These are phyloP conservation scores for Microcyclospora tardicrescens DNA, from an alignment of 2,329 filamentous ascomycete genomes.

Conservation along the genomic window DNA sequence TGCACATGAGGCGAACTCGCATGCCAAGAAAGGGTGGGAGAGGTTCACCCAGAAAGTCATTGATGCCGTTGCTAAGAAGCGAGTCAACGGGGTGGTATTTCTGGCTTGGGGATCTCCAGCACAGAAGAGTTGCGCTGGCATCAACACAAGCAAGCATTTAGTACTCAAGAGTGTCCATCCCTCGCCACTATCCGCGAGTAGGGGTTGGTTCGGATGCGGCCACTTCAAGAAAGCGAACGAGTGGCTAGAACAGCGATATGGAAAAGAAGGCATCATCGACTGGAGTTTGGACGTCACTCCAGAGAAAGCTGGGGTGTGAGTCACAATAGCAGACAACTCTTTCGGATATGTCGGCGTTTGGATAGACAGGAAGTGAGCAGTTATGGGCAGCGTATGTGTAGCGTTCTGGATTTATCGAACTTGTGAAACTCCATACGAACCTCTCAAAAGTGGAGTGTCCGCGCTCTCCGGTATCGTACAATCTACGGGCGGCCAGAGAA, in stretches of 20 bases:
- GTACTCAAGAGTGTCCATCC: constrained; percentile 84
- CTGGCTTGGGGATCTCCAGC: constrained; percentile 87
- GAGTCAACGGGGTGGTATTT: constrained; percentile 77
- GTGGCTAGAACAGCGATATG: constrained; percentile 71
- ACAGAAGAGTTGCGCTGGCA: constrained; percentile 59
- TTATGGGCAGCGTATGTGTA: no score
- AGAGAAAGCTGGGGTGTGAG: constrained; percentile 27
- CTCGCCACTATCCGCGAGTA: constrained; percentile 73
- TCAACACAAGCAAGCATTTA: constrained; percentile 62
- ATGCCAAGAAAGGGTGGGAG: constrained; percentile 84
- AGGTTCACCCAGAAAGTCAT: constrained; percentile 83
- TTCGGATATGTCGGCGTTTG: no score
- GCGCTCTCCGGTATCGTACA: no score
- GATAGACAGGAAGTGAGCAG: no score
- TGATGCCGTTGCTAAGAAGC: constrained; percentile 66
- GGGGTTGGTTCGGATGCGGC: constrained; percentile 58
- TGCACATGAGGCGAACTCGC: constrained; percentile 74
- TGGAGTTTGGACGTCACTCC: constrained; percentile 50
- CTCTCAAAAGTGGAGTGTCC: no score
- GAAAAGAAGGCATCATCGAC: constrained; percentile 66
- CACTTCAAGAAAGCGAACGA: constrained; percentile 75
- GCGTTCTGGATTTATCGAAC: no score
- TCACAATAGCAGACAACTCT: not conserved
- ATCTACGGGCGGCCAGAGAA: no score
- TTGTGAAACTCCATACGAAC: no score